A percentile compares a stretch with the other conserved stretches of the same genome.
Evolutionary conservation across 169 alveolate genomes (phyloP).

Genomic region (Plasmodium blacklocki): DNA sequence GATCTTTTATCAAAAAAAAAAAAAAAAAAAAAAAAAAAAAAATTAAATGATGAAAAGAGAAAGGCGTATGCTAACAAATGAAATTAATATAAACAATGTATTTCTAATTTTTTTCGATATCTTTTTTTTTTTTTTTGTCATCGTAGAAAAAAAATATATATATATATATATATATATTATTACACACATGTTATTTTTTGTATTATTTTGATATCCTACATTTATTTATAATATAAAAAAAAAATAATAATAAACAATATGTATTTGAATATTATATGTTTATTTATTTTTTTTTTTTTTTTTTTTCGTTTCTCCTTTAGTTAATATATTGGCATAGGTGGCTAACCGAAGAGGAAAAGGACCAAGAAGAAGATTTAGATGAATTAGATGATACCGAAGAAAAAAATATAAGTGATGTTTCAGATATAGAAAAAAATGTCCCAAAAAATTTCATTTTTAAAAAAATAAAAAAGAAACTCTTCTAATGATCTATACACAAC

Average conservation of each 20-base stretch:
- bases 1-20: constrained; percentile 65
- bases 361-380: constrained; percentile 18
- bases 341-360: constrained; percentile 37
- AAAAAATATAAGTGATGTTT: constrained; percentile 3
- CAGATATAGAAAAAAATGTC: constrained; percentile 64
- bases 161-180: constrained; percentile 1
- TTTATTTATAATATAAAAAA: too few relatives aligned
- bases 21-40: constrained; percentile 9
- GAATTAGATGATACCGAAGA: constrained; percentile 25
- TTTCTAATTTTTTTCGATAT: background rate
- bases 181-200: too few relatives aligned
- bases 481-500: constrained; percentile 7
- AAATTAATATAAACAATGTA: constrained; percentile 2
- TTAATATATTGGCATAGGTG: constrained; percentile 74
- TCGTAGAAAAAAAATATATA: background rate
- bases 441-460: constrained; percentile 65
- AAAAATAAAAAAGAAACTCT: constrained; percentile 63
- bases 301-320: constrained; percentile 5
- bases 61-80: constrained; percentile 76
- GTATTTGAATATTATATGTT: background rate
- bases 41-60: constrained; percentile 63
- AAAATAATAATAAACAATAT: too few relatives aligned
- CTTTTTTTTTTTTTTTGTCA: background rate
- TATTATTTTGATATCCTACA: too few relatives aligned
- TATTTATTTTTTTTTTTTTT: background rate